These are phyloP conservation scores for Lignosus rhinocerotis DNA, from an alignment of 1,284 basidiomycete species.

Conservation along the genomic window DNA sequence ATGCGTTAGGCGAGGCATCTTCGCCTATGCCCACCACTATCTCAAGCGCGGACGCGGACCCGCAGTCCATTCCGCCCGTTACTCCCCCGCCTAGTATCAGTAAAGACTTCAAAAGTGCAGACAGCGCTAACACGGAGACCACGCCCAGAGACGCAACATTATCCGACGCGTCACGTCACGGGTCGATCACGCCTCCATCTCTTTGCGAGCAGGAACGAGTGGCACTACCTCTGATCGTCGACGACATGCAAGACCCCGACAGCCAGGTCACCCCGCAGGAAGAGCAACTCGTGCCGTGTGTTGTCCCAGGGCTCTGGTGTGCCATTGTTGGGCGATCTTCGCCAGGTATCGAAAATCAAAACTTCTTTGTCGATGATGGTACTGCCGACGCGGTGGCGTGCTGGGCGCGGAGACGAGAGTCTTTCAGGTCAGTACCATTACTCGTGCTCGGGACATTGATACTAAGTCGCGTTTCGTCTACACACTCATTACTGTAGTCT, in stretches of 20 bases:
- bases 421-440: constrained; percentile 27
- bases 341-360: constrained; percentile 31
- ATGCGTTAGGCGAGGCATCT: background rate
- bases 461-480: background rate
- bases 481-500: constrained; percentile 24
- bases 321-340: constrained; percentile 33
- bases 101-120: background rate
- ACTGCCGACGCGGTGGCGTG: constrained; percentile 29
- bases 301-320: constrained; percentile 45
- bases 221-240: background rate
- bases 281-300: background rate
- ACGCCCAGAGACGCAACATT: background rate
- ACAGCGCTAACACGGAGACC: background rate
- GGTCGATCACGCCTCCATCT: constrained; percentile 1
- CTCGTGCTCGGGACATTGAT: no score
- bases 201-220: constrained; percentile 1
- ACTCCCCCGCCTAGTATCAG: background rate
- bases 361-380: constrained; percentile 38
- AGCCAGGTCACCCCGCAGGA: background rate
- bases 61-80: background rate
- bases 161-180: constrained; percentile 10
- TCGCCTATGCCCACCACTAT: background rate
- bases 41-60: background rate
- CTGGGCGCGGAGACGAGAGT: constrained; percentile 25
- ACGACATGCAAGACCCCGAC: background rate